These are phyloP conservation scores for Saccharomycopsis malanga DNA, from an alignment of 805 yeast species.

Conservation along the genomic window DNA sequence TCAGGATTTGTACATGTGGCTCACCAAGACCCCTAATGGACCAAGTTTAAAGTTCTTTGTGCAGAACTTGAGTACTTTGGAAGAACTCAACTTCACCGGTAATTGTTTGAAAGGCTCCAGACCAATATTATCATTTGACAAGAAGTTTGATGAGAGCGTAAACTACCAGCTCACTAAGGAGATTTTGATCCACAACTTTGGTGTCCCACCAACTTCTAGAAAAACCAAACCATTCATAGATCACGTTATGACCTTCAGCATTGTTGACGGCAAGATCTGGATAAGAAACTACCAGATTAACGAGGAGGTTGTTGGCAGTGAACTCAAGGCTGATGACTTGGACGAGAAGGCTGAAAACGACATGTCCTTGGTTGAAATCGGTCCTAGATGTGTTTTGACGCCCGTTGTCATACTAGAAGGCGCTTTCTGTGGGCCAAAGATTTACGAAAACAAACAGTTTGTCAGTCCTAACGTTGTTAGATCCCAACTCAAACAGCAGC, in stretches of 20 bases:
- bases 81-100: constrained; percentile 93
- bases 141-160: constrained; percentile 54
- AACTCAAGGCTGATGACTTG: constrained; percentile 44
- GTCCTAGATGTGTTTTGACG: constrained; percentile 93
- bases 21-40: constrained; percentile 95
- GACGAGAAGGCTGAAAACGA: constrained; percentile 35
- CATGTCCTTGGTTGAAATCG: constrained; percentile 82
- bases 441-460: constrained; percentile 93
- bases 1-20: constrained; percentile 89
- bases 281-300: constrained; percentile 88
- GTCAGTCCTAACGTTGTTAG: constrained; percentile 94
- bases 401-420: constrained; percentile 90
- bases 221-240: constrained; percentile 92
- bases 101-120: constrained; percentile 93
- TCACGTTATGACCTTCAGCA: constrained; percentile 87
- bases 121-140: constrained; percentile 86
- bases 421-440: constrained; percentile 95
- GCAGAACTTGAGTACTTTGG: constrained; percentile 92
- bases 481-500: constrained; percentile 75
- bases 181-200: constrained; percentile 72
- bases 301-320: constrained; percentile 45
- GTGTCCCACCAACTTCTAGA: constrained; percentile 92
- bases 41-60: constrained; percentile 92
- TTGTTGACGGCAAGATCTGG: constrained; percentile 94
- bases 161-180: constrained; percentile 78